Evolutionary conservation across 257 asterid species (phyloP).

Genomic region (Solanum clarkiae): DNA sequence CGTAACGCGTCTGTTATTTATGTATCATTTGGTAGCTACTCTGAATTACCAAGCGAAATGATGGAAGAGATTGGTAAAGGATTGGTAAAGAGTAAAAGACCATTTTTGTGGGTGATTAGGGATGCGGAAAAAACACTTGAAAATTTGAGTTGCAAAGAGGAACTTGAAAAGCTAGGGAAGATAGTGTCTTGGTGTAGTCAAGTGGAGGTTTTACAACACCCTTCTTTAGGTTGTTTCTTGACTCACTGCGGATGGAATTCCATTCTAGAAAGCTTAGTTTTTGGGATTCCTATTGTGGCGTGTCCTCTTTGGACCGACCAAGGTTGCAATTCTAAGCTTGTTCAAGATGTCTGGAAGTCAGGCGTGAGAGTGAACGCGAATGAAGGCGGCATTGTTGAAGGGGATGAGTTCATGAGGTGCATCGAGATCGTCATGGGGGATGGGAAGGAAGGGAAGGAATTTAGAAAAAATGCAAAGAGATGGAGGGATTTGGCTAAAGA

Average conservation of each 20-base stretch:
- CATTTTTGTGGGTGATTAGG: conserved; percentile 21
- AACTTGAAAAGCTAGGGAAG: conserved; percentile 7
- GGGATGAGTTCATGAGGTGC: too few relatives aligned
- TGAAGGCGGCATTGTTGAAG: not conserved
- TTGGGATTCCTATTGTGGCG: conserved; percentile 33
- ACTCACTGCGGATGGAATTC: not conserved
- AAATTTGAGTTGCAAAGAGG: conserved; percentile 1
- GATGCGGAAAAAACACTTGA: not conserved
- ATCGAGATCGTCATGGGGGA: too few relatives aligned
- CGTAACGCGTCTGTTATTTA: conserved; percentile 20
- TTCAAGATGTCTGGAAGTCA: conserved; percentile 33
- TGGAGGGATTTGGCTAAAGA: too few relatives aligned
- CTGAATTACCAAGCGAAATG: conserved; percentile 14
- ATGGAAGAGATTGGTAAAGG: conserved; percentile 13
- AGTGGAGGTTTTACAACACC: conserved; percentile 14
- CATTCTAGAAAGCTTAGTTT: not conserved
- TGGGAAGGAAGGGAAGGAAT: too few relatives aligned
- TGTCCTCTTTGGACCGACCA: conserved; percentile 49
- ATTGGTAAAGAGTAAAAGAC: conserved; percentile 2
- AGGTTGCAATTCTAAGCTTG: conserved; percentile 27
- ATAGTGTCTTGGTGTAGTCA: conserved; percentile 19
- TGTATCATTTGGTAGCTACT: conserved; percentile 37
- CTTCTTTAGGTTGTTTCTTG: conserved; percentile 12
- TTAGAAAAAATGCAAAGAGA: too few relatives aligned
- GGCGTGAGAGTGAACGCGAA: conserved; percentile 21